A percentile compares a stretch with the other conserved stretches of the same genome.
Evolutionary conservation across 2,329 filamentous ascomycete genomes (phyloP).

Genomic region (Neonectria ditissima): DNA sequence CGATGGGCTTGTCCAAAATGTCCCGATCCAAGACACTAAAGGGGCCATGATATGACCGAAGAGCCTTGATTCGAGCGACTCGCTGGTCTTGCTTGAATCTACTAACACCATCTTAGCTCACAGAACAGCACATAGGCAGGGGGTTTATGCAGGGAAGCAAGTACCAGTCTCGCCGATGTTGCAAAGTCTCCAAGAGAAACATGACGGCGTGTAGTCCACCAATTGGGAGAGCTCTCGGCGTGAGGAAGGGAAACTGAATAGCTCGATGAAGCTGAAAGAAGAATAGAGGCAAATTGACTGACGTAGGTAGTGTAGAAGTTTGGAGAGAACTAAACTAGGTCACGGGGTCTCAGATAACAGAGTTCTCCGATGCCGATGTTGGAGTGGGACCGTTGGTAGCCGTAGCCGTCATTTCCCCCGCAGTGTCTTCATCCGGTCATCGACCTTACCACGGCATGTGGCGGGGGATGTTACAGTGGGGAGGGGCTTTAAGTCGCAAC

Average conservation of each 20-base stretch:
- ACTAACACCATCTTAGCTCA: conserved; percentile 61
- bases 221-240: not conserved
- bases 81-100: conserved; percentile 84
- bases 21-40: conserved; percentile 73
- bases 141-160: conserved; percentile 14
- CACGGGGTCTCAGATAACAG: conserved; percentile 7
- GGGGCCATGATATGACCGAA: conserved; percentile 74
- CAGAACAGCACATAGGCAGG: not conserved
- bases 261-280: not conserved
- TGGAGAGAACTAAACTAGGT: conserved; percentile 3
- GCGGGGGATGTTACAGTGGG: not conserved
- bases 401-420: conserved; percentile 6
- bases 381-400: conserved; percentile 2
- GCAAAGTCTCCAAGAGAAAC: conserved; percentile 69
- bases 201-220: conserved; percentile 40
- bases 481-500: not conserved
- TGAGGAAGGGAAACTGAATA: not conserved
- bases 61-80: conserved; percentile 72
- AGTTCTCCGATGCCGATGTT: conserved; percentile 1
- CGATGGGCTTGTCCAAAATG: conserved; percentile 79
- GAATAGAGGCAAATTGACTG: not conserved
- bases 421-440: not conserved
- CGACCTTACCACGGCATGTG: not conserved
- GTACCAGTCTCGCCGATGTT: conserved; percentile 78
- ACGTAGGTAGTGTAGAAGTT: conserved; percentile 4